phyloP scores from a whole-genome alignment of 106 monocot genomes.

The Dactylorhiza incarnata region DNA sequence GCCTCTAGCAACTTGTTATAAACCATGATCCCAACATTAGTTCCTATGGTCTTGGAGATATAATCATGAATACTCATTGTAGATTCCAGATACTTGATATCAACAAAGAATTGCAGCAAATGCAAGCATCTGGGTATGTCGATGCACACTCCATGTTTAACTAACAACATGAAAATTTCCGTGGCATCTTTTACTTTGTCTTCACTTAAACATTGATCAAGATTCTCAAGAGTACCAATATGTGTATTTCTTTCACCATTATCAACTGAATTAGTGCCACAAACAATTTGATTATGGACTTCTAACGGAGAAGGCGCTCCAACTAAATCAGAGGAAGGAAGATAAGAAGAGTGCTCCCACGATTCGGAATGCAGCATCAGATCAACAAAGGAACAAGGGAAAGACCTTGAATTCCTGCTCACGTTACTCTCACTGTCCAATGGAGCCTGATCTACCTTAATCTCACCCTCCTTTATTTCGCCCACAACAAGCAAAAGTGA shows the following conservation, averaged over 20 bases:
- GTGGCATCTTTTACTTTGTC: slow-evolving; percentile 63
- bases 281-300: neutral
- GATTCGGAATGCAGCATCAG: too few relatives aligned
- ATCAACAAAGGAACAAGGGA: too few relatives aligned
- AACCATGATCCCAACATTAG: slow-evolving; percentile 36
- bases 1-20: slow-evolving; percentile 70
- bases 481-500: too few relatives aligned
- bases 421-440: too few relatives aligned
- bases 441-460: too few relatives aligned
- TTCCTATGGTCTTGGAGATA: slow-evolving; percentile 13
- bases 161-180: slow-evolving; percentile 45
- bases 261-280: slow-evolving; percentile 11
- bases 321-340: too few relatives aligned
- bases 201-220: slow-evolving; percentile 53
- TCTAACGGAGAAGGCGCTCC: neutral
- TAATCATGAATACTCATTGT: slow-evolving; percentile 44
- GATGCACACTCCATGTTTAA: slow-evolving; percentile 28
- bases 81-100: slow-evolving; percentile 46
- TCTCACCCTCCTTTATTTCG: too few relatives aligned
- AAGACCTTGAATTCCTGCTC: too few relatives aligned
- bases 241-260: slow-evolving; percentile 13
- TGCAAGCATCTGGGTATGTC: slow-evolving; percentile 40
- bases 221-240: slow-evolving; percentile 54
- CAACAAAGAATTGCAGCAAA: slow-evolving; percentile 69
- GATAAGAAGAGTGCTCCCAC: too few relatives aligned